A percentile compares a stretch with the other conserved stretches of the same genome.
These are phyloP conservation scores for Fraxinus pennsylvanica DNA, from an alignment of 257 asterid species.

Conservation along the genomic window DNA sequence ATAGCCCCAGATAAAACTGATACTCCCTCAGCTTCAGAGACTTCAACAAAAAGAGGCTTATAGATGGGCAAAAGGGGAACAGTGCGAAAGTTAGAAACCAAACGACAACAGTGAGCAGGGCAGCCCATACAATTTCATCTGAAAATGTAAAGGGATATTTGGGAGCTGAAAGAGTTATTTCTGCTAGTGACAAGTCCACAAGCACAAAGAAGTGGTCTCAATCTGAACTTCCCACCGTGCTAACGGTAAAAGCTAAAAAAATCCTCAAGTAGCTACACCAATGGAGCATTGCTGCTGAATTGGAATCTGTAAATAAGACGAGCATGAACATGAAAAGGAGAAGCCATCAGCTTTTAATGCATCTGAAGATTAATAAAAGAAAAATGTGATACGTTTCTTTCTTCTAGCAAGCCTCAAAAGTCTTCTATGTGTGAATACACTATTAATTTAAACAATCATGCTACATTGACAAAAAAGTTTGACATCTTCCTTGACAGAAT, in stretches of 20 bases:
- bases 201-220: slow-evolving; percentile 33
- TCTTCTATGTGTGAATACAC: slow-evolving; percentile 17
- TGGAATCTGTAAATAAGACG: slow-evolving; percentile 27
- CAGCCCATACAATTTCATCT: no score
- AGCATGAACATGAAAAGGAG: slow-evolving; percentile 19
- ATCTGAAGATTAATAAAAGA: slow-evolving; percentile 16
- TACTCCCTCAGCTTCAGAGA: slow-evolving; percentile 35
- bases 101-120: slow-evolving; percentile 1
- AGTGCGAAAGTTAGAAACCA: slow-evolving; percentile 23
- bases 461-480: no score
- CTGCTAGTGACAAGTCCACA: slow-evolving; percentile 15
- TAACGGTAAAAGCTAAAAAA: slow-evolving; percentile 47
- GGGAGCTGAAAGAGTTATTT: slow-evolving; percentile 20
- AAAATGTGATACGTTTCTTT: neutral
- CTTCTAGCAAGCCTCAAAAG: neutral
- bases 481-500: no score
- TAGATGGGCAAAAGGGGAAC: slow-evolving; percentile 23
- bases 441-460: neutral
- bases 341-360: slow-evolving; percentile 14
- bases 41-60: slow-evolving; percentile 44
- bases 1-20: slow-evolving; percentile 23
- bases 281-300: slow-evolving; percentile 32
- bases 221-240: slow-evolving; percentile 30
- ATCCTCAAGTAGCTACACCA: slow-evolving; percentile 37
- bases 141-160: neutral